Percentiles rank a stretch among this genome's conserved stretches.
Conservation (phyloP, 139 green algal genomes). For the Chlamydomonas asymmetrica region DNA sequence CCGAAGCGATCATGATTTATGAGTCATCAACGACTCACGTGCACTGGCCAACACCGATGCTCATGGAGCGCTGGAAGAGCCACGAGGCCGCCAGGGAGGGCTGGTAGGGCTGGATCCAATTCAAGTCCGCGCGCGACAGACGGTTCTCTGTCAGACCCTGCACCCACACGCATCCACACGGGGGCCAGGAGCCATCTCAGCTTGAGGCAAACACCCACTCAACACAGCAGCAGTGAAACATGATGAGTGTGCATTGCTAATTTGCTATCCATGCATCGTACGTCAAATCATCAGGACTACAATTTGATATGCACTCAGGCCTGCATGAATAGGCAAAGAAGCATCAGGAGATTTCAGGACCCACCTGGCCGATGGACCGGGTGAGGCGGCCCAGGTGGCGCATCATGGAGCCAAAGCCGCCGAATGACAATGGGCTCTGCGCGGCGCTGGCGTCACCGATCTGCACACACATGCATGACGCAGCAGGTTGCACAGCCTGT, state of each 20-base stretch:
- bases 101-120: conserved; percentile 69
- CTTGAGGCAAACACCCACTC: too few relatives aligned
- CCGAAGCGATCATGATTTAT: too few relatives aligned
- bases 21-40: too few relatives aligned
- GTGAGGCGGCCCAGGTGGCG: conserved; percentile 69
- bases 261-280: too few relatives aligned
- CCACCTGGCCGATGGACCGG: conserved; percentile 40
- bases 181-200: too few relatives aligned
- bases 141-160: conserved; percentile 42
- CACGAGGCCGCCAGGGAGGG: conserved; percentile 67
- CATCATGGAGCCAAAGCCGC: conserved; percentile 66
- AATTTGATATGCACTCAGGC: too few relatives aligned
- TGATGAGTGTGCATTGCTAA: conserved; percentile 18
- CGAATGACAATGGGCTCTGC: conserved; percentile 68
- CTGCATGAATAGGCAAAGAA: too few relatives aligned
- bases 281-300: too few relatives aligned
- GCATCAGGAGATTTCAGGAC: too few relatives aligned
- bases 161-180: too few relatives aligned
- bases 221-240: neutral
- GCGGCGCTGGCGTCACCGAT: conserved; percentile 57
- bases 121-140: conserved; percentile 35
- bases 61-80: conserved; percentile 81
- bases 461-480: too few relatives aligned
- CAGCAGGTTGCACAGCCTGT: too few relatives aligned
- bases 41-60: conserved; percentile 56